Evolutionary conservation across 2,329 filamentous ascomycete species (phyloP).

Genomic region (Colletotrichum australisinense): DNA sequence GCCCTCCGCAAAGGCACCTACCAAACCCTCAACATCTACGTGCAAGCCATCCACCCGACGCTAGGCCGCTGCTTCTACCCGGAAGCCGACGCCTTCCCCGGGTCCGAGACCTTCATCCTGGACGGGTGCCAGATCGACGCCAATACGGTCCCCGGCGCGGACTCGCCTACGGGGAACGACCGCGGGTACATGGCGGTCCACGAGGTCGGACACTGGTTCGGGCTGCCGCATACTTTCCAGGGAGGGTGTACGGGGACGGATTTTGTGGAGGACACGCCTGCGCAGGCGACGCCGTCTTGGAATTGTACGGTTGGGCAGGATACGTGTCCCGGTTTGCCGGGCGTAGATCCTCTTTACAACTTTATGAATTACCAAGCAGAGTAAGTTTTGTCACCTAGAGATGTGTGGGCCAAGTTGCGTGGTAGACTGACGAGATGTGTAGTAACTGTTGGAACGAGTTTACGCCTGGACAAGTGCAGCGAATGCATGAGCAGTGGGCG

Average conservation of each 20-base stretch:
- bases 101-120: not conserved
- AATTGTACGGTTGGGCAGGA: constrained; percentile 19
- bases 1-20: constrained; percentile 51
- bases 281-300: constrained; percentile 33
- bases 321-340: constrained; percentile 19
- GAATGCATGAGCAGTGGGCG: constrained; percentile 24
- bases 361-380: constrained; percentile 31
- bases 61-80: constrained; percentile 57
- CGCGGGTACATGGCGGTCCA: constrained; percentile 42
- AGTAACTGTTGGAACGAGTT: constrained; percentile 28
- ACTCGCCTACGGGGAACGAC: not conserved
- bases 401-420: too few relatives aligned
- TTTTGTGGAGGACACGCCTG: constrained; percentile 39
- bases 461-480: constrained; percentile 22
- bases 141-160: constrained; percentile 35
- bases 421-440: not conserved
- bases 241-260: constrained; percentile 38
- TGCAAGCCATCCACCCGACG: constrained; percentile 47
- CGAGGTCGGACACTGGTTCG: constrained; percentile 56
- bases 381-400: not conserved
- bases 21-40: constrained; percentile 55
- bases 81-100: constrained; percentile 5
- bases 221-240: constrained; percentile 55
- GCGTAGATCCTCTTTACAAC: constrained; percentile 32
- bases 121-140: constrained; percentile 39